Conservation (phyloP, 208 protist species). For the Trypanosoma conorhini region DNA sequence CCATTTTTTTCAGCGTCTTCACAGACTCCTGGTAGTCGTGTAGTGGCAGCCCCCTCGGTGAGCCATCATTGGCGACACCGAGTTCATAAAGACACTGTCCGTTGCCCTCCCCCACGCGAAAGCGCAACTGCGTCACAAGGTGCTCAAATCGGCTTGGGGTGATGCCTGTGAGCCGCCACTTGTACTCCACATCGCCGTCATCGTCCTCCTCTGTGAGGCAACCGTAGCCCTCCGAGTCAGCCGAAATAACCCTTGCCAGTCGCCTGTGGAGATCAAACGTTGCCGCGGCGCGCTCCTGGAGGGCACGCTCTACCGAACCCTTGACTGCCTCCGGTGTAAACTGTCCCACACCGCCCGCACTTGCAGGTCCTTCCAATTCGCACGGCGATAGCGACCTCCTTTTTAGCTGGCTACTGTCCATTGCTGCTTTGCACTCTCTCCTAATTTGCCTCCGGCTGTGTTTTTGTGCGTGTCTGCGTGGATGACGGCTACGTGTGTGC, state of each 20-base stretch:
- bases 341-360: neutral
- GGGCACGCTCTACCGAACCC: conserved; percentile 2
- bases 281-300: conserved; percentile 22
- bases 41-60: conserved; percentile 67
- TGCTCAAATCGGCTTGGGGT: conserved; percentile 87
- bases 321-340: neutral
- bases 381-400: neutral
- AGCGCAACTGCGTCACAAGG: conserved; percentile 95
- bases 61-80: conserved; percentile 93
- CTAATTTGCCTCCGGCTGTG: neutral
- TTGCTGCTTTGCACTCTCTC: neutral
- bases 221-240: neutral
- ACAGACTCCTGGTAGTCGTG: conserved; percentile 84
- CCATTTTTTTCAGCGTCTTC: conserved; percentile 76
- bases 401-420: neutral
- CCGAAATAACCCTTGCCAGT: conserved; percentile 16
- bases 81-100: conserved; percentile 95
- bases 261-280: conserved; percentile 36
- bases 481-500: neutral
- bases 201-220: conserved; percentile 87
- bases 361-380: neutral
- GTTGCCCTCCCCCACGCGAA: conserved; percentile 89
- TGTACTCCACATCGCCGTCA: conserved; percentile 96
- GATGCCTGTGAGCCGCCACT: conserved; percentile 91
- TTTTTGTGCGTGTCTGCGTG: neutral